Evolutionary conservation across 2,329 filamentous ascomycete genomes (phyloP).

Genomic region (Stagonosporopsis chrysanthemi): DNA sequence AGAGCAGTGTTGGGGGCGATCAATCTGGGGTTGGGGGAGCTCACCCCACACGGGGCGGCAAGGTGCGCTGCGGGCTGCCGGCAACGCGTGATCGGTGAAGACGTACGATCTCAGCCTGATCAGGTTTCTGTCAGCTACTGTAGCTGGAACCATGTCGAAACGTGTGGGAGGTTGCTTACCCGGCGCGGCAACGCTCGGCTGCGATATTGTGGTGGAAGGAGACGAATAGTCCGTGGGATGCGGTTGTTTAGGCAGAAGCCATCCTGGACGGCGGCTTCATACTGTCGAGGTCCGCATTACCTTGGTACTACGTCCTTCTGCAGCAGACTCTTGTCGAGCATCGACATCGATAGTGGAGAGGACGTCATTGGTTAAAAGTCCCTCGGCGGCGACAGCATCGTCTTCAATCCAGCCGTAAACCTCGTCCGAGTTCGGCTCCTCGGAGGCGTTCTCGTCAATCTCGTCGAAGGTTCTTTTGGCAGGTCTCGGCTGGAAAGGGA

Average conservation of each 20-base stretch:
- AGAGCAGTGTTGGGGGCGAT: constrained; percentile 22
- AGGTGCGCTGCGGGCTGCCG: constrained; percentile 22
- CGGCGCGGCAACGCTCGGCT: neutral
- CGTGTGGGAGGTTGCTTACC: constrained; percentile 14
- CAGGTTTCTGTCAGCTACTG: constrained; percentile 19
- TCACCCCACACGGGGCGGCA: constrained; percentile 28
- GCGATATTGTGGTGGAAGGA: neutral
- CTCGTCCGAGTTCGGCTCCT: constrained; percentile 68
- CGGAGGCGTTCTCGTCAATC: constrained; percentile 67
- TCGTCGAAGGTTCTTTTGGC: constrained; percentile 67
- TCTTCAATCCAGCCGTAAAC: constrained; percentile 78
- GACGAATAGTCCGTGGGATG: neutral
- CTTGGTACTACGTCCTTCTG: constrained; percentile 35
- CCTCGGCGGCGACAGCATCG: constrained; percentile 57
- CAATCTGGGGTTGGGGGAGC: constrained; percentile 24
- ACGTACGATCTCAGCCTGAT: constrained; percentile 27
- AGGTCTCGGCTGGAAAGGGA: constrained; percentile 43
- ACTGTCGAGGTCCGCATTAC: constrained; percentile 34
- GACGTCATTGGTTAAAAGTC: constrained; percentile 46
- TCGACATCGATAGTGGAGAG: constrained; percentile 21
- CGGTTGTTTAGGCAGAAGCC: constrained; percentile 8
- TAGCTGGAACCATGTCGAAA: neutral
- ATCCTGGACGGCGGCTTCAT: constrained; percentile 19
- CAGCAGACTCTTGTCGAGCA: constrained; percentile 26
- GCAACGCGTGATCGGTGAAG: constrained; percentile 27